A percentile compares a stretch with the other conserved stretches of the same genome.
Evolutionary conservation across 2,329 filamentous ascomycete genomes (phyloP).

Genomic region (Colletotrichum nymphaeae): DNA sequence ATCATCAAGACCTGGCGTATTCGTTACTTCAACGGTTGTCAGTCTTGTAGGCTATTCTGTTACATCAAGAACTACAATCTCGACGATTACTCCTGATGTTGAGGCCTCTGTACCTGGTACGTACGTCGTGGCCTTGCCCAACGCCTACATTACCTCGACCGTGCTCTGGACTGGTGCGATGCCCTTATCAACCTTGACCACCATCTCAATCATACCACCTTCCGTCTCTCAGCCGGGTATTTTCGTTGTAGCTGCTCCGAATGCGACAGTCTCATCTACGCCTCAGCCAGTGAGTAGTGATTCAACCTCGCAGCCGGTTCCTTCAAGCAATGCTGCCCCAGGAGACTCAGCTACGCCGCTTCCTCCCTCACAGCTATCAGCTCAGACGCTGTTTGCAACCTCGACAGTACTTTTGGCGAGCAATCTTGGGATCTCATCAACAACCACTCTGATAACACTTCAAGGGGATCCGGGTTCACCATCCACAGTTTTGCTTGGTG

Average conservation of each 20-base stretch:
- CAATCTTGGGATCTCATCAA: neutral
- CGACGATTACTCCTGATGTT: neutral
- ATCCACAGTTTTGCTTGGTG: neutral
- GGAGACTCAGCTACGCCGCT: neutral
- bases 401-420: neutral
- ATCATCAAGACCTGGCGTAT: neutral
- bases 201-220: constrained; percentile 6
- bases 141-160: neutral
- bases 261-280: neutral
- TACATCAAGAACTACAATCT: neutral
- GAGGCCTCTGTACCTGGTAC: neutral
- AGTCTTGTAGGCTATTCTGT: neutral
- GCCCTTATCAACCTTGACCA: neutral
- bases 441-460: neutral
- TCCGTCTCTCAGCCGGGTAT: neutral
- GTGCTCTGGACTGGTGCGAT: neutral
- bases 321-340: neutral
- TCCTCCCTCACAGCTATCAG: neutral
- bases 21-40: neutral
- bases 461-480: neutral
- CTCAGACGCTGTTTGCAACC: neutral
- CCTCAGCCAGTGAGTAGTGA: neutral
- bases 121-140: neutral
- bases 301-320: neutral
- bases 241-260: neutral